Percentiles rank a stretch among this genome's conserved stretches.
Conservation (phyloP, 2,329 filamentous ascomycete species). For the Penicillium aurantiogriseum region DNA sequence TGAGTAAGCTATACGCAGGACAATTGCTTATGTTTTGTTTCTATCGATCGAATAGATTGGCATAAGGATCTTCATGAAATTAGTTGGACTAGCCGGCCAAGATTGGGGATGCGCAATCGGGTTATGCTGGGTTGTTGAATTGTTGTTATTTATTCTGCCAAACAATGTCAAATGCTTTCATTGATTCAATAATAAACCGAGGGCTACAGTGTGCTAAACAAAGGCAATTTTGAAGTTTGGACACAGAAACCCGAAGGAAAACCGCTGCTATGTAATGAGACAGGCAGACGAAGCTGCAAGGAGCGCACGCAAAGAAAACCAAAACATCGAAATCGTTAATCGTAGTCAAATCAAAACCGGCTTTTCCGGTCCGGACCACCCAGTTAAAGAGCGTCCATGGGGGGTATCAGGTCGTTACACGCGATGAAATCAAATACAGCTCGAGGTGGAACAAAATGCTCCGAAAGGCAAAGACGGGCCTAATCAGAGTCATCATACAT, state of each 20-base stretch:
- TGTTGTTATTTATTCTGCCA: slow-evolving; percentile 4
- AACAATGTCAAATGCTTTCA: background rate
- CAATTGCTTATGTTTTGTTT: no score
- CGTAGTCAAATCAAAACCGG: slow-evolving; percentile 15
- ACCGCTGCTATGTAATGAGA: background rate
- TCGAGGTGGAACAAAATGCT: background rate
- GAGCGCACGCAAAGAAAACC: background rate
- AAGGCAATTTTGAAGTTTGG: slow-evolving; percentile 1
- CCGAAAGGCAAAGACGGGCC: background rate
- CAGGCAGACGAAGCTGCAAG: background rate
- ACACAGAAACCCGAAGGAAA: background rate
- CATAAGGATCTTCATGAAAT: background rate
- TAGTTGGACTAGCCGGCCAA: background rate
- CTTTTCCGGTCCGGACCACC: slow-evolving; percentile 7
- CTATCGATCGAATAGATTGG: background rate
- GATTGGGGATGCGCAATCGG: background rate
- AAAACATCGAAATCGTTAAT: slow-evolving; percentile 22
- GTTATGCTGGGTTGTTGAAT: background rate
- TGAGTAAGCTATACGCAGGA: background rate
- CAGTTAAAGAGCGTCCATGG: slow-evolving; percentile 14
- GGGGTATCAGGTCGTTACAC: slow-evolving; percentile 26
- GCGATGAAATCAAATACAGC: slow-evolving; percentile 10
- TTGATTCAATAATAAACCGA: background rate
- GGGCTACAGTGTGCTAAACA: background rate
- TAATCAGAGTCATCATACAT: slow-evolving; percentile 38